Evolutionary conservation across 2,329 filamentous ascomycete species (phyloP), one percentile per base, ranked within the genome.

Genomic region (Leptodontidium sp.): DNA sequence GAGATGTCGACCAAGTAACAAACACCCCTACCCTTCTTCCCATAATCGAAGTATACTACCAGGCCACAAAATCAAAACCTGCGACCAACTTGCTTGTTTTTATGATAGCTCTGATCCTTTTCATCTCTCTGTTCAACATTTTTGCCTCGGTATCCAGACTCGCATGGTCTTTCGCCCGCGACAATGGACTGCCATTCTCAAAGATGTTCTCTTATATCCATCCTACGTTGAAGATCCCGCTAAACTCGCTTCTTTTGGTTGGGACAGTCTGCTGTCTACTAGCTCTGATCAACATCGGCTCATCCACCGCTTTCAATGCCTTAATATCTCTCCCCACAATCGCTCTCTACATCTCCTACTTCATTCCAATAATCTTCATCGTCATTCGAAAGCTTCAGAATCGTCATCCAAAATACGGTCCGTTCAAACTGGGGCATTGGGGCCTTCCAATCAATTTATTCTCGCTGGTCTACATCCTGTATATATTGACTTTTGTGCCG

Each of bases 161-260:
- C 6, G 49, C 21, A 12, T 52, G 49, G 49, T 21, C 49, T 2
- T 52, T 52, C n/a, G 49, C 49, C 8, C 49, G 49, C 21, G 49
- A 52, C n/a, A 52, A 52, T 14, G 49, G 49, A 24, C 8, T 52
- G 21, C 49, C 49, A 64, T 70, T 70, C 26, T 66, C 58, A 14
- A 64, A 64, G n/a, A 67, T 47, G 11, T 70, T 70, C 32, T 50
- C 68, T 21, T 66, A 72, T 6, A 63, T 72, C 29, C 63, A 70
- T n/a, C 70, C 67, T 15, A 62, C 58, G 5, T 38, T 68, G 6
- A 58, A 58, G n/a, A 35, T 58, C 14, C 53, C 53, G 4, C 4
- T 58, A 6, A 38, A 58, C 35, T 32, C 26, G 4, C 26, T 58
- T 40, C 35, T 58, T 3, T 11, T 58, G 2, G 53, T 58, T n/a